Evolutionary conservation across 163 green algal species (phyloP).

Genomic region (Smithsoniella earleae): DNA sequence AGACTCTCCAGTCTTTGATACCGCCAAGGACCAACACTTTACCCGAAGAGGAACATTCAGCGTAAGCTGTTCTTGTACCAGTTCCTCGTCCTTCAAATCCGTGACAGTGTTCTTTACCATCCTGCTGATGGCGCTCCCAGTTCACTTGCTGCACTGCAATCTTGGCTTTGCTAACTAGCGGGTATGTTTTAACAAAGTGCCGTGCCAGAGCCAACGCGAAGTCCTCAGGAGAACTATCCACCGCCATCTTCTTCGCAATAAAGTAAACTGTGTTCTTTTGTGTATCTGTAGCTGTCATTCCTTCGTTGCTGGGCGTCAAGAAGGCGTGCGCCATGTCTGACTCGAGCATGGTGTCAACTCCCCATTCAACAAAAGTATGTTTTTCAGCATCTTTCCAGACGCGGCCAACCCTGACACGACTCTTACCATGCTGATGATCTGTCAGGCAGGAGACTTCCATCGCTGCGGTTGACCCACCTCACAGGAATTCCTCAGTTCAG

Average conservation of each 20-base stretch:
- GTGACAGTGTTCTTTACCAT: slow-evolving; percentile 62
- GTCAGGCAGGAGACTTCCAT: too few relatives aligned
- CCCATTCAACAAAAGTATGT: slow-evolving; percentile 70
- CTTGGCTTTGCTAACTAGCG: slow-evolving; percentile 68
- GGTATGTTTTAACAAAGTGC: slow-evolving; percentile 81
- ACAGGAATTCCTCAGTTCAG: too few relatives aligned
- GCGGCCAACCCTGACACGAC: slow-evolving; percentile 59
- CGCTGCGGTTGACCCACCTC: too few relatives aligned
- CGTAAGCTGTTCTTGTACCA: slow-evolving; percentile 5
- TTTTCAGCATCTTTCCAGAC: slow-evolving; percentile 61
- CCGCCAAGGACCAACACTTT: slow-evolving; percentile 41
- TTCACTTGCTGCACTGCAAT: slow-evolving; percentile 76
- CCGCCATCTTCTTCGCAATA: slow-evolving; percentile 71
- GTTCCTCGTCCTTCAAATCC: slow-evolving; percentile 36
- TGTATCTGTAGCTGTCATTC: slow-evolving; percentile 87
- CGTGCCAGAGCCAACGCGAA: slow-evolving; percentile 72
- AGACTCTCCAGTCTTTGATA: slow-evolving; percentile 61
- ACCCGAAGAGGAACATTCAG: background rate
- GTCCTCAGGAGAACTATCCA: slow-evolving; percentile 68
- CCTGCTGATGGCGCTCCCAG: slow-evolving; percentile 60
- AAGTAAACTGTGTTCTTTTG: slow-evolving; percentile 93
- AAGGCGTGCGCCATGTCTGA: slow-evolving; percentile 71
- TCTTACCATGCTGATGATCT: slow-evolving; percentile 75
- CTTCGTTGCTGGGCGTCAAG: slow-evolving; percentile 50
- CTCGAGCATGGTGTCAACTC: slow-evolving; percentile 68